Evolutionary conservation across 805 yeast genomes (phyloP).

Genomic region (Starmera pachycereana): DNA sequence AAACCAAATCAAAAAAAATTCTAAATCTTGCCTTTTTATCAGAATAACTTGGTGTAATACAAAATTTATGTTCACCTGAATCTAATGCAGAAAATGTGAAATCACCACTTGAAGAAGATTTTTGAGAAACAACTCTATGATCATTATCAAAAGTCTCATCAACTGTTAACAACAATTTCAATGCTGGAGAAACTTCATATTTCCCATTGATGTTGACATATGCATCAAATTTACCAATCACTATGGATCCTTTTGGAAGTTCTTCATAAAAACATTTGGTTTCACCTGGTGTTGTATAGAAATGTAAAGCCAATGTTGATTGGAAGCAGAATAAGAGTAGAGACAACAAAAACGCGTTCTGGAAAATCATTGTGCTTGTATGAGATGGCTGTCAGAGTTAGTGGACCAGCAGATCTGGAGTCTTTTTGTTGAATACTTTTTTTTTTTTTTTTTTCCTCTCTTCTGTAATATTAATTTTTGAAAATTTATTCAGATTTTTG

Average conservation of each 20-base stretch:
- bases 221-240: conserved; percentile 69
- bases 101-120: conserved; percentile 47
- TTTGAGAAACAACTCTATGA: conserved; percentile 67
- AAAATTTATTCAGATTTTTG: too few species aligned
- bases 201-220: conserved; percentile 40
- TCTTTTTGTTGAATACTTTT: too few species aligned
- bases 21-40: conserved; percentile 43
- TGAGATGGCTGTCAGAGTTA: too few species aligned
- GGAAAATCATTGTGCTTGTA: too few species aligned
- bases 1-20: conserved; percentile 61
- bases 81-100: conserved; percentile 78
- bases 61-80: conserved; percentile 76
- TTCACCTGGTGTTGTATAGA: conserved; percentile 69
- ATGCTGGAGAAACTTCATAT: conserved; percentile 41
- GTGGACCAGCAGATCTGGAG: too few species aligned
- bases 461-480: too few species aligned
- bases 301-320: conserved; percentile 36
- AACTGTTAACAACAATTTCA: conserved; percentile 59
- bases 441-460: too few species aligned
- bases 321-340: too few species aligned
- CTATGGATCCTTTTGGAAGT: conserved; percentile 64
- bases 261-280: conserved; percentile 80
- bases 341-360: too few species aligned
- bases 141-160: conserved; percentile 78
- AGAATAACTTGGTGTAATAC: conserved; percentile 48